phyloP scores from a whole-genome alignment of 495 filamentous ascomycete genomes.

The Xylona heveae region DNA sequence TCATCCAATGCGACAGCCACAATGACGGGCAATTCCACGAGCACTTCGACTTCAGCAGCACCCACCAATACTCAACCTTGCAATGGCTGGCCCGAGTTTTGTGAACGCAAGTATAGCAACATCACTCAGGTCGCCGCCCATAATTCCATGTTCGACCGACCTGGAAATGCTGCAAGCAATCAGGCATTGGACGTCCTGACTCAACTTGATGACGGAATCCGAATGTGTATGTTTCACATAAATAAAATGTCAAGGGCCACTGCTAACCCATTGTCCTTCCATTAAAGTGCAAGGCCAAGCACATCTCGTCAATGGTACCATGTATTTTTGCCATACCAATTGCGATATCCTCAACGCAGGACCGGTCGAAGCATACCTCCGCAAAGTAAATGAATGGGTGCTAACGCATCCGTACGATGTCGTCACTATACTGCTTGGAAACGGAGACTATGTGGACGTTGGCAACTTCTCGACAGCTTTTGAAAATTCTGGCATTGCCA shows the following conservation, averaged over 20 bases:
- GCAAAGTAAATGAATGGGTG: slow-evolving; percentile 50
- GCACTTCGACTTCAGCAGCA: slow-evolving; percentile 3
- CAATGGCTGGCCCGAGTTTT: slow-evolving; percentile 76
- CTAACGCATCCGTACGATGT: slow-evolving; percentile 63
- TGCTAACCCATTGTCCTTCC: slow-evolving; percentile 1
- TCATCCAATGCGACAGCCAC: slow-evolving; percentile 15
- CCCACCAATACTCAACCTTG: slow-evolving; percentile 55
- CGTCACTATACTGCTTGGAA: slow-evolving; percentile 75
- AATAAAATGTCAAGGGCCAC: neutral
- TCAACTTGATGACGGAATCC: slow-evolving; percentile 74
- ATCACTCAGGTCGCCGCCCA: slow-evolving; percentile 74
- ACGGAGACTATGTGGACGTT: slow-evolving; percentile 46
- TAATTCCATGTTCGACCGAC: slow-evolving; percentile 60
- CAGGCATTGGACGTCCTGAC: slow-evolving; percentile 44
- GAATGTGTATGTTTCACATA: slow-evolving; percentile 36
- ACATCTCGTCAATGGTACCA: slow-evolving; percentile 39
- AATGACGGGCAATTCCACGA: slow-evolving; percentile 1
- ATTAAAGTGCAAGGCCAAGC: slow-evolving; percentile 61
- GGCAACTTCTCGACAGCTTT: slow-evolving; percentile 37
- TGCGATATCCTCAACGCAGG: slow-evolving; percentile 68
- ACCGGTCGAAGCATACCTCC: slow-evolving; percentile 52
- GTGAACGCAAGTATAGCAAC: slow-evolving; percentile 62
- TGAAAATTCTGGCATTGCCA: slow-evolving; percentile 40
- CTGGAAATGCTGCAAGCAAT: slow-evolving; percentile 56
- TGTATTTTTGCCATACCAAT: slow-evolving; percentile 51